Percentiles rank a stretch among this genome's conserved stretches.
Conservation (phyloP, 2,329 filamentous ascomycete species). For the Fusarium nisikadoi region DNA sequence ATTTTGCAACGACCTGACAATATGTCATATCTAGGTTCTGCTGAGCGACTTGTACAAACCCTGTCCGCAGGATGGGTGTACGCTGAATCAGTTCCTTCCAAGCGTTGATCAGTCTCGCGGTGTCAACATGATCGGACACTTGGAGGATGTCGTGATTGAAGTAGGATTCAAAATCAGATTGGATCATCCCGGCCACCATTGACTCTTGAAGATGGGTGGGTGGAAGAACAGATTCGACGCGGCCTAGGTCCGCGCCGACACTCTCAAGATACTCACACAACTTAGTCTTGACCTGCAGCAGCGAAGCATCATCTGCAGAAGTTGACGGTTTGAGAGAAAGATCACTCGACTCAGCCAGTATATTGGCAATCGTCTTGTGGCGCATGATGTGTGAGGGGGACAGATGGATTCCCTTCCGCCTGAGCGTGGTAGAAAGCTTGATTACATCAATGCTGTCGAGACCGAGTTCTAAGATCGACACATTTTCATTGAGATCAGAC, state of each 20-base stretch:
- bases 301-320: not conserved
- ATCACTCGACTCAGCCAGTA: slow-evolving; percentile 50
- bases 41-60: slow-evolving; percentile 74
- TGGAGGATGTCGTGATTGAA: slow-evolving; percentile 86
- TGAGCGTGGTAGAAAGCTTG: slow-evolving; percentile 80
- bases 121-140: slow-evolving; percentile 64
- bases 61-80: slow-evolving; percentile 80
- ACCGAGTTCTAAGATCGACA: slow-evolving; percentile 82
- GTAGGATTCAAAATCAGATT: slow-evolving; percentile 79
- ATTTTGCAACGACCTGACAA: slow-evolving; percentile 59
- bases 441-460: slow-evolving; percentile 94
- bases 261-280: slow-evolving; percentile 53
- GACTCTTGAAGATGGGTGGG: slow-evolving; percentile 87
- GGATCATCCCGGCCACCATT: slow-evolving; percentile 84
- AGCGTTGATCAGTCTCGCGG: slow-evolving; percentile 66
- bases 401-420: slow-evolving; percentile 67
- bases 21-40: slow-evolving; percentile 62
- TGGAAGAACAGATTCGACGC: slow-evolving; percentile 72
- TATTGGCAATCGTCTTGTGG: slow-evolving; percentile 72
- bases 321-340: not conserved
- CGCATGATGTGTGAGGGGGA: slow-evolving; percentile 83
- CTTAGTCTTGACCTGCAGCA: slow-evolving; percentile 42
- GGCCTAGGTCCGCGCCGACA: slow-evolving; percentile 48
- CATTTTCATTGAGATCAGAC: slow-evolving; percentile 63
- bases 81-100: slow-evolving; percentile 68